Evolutionary conservation across 495 filamentous ascomycete species (phyloP), one percentile per base, ranked within the genome.

Genomic region (Rusavskia elegans): DNA sequence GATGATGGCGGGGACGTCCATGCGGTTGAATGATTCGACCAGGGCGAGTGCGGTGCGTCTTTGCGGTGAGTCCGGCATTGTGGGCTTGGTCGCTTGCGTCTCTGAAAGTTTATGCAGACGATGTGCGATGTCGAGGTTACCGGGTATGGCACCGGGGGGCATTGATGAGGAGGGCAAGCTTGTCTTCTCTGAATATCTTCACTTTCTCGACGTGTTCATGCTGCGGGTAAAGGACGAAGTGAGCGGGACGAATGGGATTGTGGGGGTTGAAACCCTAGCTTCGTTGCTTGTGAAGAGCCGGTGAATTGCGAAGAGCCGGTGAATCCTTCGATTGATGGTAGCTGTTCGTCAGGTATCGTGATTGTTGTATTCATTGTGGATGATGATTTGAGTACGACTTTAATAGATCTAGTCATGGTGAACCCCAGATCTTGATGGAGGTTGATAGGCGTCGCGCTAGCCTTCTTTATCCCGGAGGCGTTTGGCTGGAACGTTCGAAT

Each of bases 1-100:
- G 39, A 61, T 54, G 23, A 61, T 59, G 21, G 44, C 45, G 37
- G 59, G 50, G 48, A 61, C 53, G 45, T 59, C 56, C 59, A 61
- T 61, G 13, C 45, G 50, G 52, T 61, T 61, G 40, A 61, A 61
- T 23, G 59, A 50, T 25, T 50, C 54, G 46, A 61, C 55, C 9
- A 61, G 42, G 7, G 53, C 49, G 27, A 57, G 51, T 13, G 59
- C 59, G 0, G 57, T 61, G 45, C 30, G 46, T 29, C 54, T 32
- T 54, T 55, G 57, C 2, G n/a, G 44, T 8, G 58, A 57, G 14
- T 48, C 8, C 9, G 55, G 36, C 58, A 60, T 60, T 37, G 42
- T 52, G 20, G 4, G 20, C 8, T 23, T 42, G 0, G 39, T 5
- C 19, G 39, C 14, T 20, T 21, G 39, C 8, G n/a, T 1, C 8